phyloP scores from a whole-genome alignment of 1,139 yeast genomes.

The Sugiyamaella xylanicola region DNA sequence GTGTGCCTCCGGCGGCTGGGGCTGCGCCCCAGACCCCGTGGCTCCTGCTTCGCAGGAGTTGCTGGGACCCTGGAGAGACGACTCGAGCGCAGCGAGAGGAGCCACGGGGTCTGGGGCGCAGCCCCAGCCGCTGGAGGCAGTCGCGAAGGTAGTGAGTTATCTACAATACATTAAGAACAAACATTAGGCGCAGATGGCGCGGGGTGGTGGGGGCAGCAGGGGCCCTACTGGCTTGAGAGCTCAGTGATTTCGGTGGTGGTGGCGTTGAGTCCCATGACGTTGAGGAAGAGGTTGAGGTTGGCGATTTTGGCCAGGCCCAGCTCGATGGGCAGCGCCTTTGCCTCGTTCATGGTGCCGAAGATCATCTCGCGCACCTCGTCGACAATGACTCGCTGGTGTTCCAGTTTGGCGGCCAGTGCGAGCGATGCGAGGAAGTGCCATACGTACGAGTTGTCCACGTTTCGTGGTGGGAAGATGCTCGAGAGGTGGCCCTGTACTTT shows the following conservation, averaged over 20 bases:
- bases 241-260: slow-evolving; percentile 51
- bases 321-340: slow-evolving; percentile 64
- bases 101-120: not conserved
- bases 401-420: slow-evolving; percentile 88
- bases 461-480: slow-evolving; percentile 76
- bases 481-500: slow-evolving; percentile 77
- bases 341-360: slow-evolving; percentile 82
- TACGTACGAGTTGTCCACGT: slow-evolving; percentile 79
- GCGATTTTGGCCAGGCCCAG: slow-evolving; percentile 63
- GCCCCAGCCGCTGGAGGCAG: slow-evolving; percentile 1
- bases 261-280: slow-evolving; percentile 95
- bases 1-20: not conserved
- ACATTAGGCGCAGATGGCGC: not conserved
- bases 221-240: slow-evolving; percentile 25
- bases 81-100: not conserved
- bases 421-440: slow-evolving; percentile 98
- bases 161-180: not conserved
- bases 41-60: not conserved
- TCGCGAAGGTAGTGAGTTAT: not conserved
- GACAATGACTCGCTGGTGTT: slow-evolving; percentile 91
- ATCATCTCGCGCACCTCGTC: slow-evolving; percentile 95
- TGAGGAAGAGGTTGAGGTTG: slow-evolving; percentile 87
- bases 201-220: not conserved
- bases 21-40: not conserved
- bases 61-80: too few species aligned